Evolutionary conservation across 2,329 filamentous ascomycete genomes (phyloP).

Genomic region (Talaromyces funiculosus): DNA sequence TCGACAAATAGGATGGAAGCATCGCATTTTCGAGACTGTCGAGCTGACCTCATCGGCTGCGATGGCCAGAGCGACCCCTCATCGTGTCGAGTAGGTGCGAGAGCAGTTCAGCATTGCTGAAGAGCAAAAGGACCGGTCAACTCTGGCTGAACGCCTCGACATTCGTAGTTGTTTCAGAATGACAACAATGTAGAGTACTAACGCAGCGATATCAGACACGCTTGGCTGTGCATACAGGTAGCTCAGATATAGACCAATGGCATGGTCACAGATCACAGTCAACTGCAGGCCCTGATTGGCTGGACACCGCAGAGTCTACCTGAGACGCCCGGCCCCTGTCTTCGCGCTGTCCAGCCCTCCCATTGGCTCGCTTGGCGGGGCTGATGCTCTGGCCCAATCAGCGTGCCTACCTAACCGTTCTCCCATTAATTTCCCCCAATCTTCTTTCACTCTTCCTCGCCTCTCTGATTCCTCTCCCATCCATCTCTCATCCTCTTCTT

Average conservation of each 20-base stretch:
- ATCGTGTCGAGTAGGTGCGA: not conserved
- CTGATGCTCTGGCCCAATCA: conserved; percentile 3
- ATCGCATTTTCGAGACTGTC: not conserved
- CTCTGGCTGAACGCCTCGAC: not conserved
- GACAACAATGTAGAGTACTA: not conserved
- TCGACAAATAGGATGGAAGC: not conserved
- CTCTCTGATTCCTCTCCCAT: conserved; percentile 10
- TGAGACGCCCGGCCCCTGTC: conserved; percentile 11
- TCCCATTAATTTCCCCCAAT: conserved; percentile 8
- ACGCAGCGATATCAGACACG: not conserved
- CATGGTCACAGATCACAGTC: not conserved
- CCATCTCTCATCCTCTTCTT: conserved; percentile 19
- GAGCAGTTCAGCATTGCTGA: not conserved
- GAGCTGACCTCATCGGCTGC: not conserved
- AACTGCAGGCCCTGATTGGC: not conserved
- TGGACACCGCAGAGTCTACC: not conserved
- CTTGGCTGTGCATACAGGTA: not conserved
- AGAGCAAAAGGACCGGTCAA: not conserved
- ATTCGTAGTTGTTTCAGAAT: not conserved
- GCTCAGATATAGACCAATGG: not conserved
- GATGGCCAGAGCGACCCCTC: not conserved
- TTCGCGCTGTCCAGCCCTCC: not conserved
- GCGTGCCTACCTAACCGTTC: not conserved
- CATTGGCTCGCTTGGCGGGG: conserved; percentile 10
- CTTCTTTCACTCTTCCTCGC: conserved; percentile 10